Conservation (phyloP, 2,329 filamentous ascomycete genomes). For the Neofusicoccum laricinum region DNA sequence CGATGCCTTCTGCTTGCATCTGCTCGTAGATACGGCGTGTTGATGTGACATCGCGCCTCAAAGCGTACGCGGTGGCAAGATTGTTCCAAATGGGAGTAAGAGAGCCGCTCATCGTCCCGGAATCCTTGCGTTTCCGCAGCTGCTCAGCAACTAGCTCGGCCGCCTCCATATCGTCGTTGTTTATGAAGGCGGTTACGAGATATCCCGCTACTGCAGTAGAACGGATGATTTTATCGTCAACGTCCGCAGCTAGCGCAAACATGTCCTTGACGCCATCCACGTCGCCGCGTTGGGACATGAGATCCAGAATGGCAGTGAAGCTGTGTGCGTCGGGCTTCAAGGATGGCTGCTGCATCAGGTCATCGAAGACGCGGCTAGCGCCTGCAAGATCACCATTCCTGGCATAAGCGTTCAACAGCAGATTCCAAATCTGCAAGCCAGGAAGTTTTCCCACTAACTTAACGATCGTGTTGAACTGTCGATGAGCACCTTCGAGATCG, state of each 20-base stretch:
- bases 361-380: constrained; percentile 62
- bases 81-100: constrained; percentile 74
- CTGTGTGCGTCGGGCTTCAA: constrained; percentile 60
- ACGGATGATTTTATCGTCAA: not conserved
- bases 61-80: constrained; percentile 67
- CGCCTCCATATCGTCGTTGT: constrained; percentile 44
- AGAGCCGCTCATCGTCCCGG: constrained; percentile 48
- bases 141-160: constrained; percentile 49
- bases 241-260: constrained; percentile 54
- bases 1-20: constrained; percentile 54
- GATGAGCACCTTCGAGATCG: constrained; percentile 55
- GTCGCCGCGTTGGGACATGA: constrained; percentile 71
- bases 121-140: constrained; percentile 22
- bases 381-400: constrained; percentile 65
- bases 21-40: constrained; percentile 53
- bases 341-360: constrained; percentile 50
- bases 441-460: no score
- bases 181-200: constrained; percentile 61
- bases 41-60: constrained; percentile 57
- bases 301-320: constrained; percentile 70
- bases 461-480: no score
- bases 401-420: constrained; percentile 68
- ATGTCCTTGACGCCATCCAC: constrained; percentile 65
- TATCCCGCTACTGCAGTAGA: constrained; percentile 27
- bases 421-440: constrained; percentile 64